Evolutionary conservation across 164 flowering plant genomes (phyloP), one percentile per base, ranked within the genome.

Genomic region (Dillenia turbinata): DNA sequence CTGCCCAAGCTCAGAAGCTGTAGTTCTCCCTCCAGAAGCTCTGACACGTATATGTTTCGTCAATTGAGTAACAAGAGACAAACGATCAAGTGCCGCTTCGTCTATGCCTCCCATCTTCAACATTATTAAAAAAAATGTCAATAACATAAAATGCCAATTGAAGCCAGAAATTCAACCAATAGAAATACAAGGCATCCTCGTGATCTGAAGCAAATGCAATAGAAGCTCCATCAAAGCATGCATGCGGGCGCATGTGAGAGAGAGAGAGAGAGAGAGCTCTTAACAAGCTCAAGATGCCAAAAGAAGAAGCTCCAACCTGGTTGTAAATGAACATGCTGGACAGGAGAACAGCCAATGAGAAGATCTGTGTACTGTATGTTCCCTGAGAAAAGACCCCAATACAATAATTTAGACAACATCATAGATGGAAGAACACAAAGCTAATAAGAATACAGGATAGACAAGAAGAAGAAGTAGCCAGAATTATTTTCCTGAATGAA

Each of bases 281-380:
- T 33, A 33, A 33, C 40, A 51, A 56, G 60, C 12, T 51, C 26
- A 67, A 52, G 40, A 44, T 33, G 40, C 40, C 44, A 48, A 11
- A n/a, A 49, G 40, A 13, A 58, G 50, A 15, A 59, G 47, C 12
- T 19, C 73, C 57, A 48, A 94, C 98, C 98, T 95, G 99, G 71
- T 95, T 95, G 72, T 95, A 95, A 44, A 95, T 79, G 73, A 95
- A 95, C 96, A 95, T 86, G 85, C 99, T 95, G 43, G 99, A 95
- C 65, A 95, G 72, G 9, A 95, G 85, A 11, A 95, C 92, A 64
- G 97, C 99, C 69, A 95, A 73, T 3, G 99, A 95, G 73, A 95
- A 95, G 63, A 95, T 92, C 77, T 95, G 97, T 22, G 96, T 91
- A 79, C 97, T 95, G 78, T 95, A 95, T 44, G 97, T 95, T 61